A percentile compares a stretch with the other conserved stretches of the same genome.
These are phyloP conservation scores for Limonium bicolor DNA, from an alignment of 148 eudicot genomes.

Conservation along the genomic window DNA sequence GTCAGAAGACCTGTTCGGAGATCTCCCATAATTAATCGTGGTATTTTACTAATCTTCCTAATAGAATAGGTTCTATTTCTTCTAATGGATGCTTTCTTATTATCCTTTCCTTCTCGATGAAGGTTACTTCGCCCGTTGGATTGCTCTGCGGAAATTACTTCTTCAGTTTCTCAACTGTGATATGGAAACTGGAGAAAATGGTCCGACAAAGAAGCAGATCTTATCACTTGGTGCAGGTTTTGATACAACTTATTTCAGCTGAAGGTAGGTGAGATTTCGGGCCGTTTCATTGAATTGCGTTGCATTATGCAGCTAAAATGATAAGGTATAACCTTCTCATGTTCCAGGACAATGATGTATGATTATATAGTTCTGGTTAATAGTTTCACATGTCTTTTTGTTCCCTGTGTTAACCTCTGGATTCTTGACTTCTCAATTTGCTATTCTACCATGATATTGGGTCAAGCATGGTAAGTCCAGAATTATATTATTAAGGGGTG, in stretches of 20 bases:
- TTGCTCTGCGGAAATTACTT: constrained; percentile 75
- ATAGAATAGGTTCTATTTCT: neutral
- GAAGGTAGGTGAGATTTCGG: constrained; percentile 32
- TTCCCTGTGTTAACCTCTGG: no score
- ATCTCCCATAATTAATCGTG: constrained; percentile 97
- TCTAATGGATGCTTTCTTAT: neutral
- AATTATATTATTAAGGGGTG: no score
- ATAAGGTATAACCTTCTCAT: no score
- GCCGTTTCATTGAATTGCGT: no score
- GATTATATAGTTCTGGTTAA: no score
- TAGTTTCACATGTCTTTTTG: no score
- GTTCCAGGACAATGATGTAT: no score
- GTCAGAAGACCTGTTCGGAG: constrained; percentile 88
- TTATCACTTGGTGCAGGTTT: constrained; percentile 95
- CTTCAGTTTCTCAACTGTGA: constrained; percentile 61
- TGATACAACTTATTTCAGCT: constrained; percentile 92
- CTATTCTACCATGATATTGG: no score
- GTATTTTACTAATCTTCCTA: constrained; percentile 19
- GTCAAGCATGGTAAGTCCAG: no score
- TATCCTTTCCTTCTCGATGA: constrained; percentile 2
- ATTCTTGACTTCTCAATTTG: no score
- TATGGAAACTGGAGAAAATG: constrained; percentile 12
- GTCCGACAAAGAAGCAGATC: constrained; percentile 60
- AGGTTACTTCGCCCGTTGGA: constrained; percentile 97
- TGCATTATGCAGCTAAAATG: no score